Evolutionary conservation across 257 asterid genomes (phyloP).

Genomic region (Mentha longifolia): DNA sequence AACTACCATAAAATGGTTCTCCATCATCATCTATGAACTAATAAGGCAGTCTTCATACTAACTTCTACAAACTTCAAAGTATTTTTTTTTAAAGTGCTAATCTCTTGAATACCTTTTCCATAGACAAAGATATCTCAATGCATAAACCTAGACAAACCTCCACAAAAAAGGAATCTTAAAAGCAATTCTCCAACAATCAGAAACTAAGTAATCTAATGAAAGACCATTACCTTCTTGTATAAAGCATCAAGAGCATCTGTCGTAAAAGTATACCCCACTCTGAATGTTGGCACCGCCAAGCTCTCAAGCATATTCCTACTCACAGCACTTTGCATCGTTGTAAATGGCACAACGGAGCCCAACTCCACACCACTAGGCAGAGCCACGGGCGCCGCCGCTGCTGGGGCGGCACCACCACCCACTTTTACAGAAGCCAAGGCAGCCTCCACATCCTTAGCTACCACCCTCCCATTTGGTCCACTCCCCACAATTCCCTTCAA

Average conservation of each 20-base stretch:
- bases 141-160: conserved; percentile 26
- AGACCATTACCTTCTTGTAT: conserved; percentile 81
- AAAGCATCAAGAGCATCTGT: conserved; percentile 94
- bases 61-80: conserved; percentile 8
- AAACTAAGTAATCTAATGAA: conserved; percentile 10
- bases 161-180: background rate
- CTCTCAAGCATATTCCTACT: conserved; percentile 96
- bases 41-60: too few species aligned
- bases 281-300: conserved; percentile 85
- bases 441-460: conserved; percentile 93
- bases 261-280: conserved; percentile 91
- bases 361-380: conserved; percentile 55
- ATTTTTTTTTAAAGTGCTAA: conserved; percentile 20
- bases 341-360: conserved; percentile 81
- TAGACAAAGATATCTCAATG: background rate
- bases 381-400: conserved; percentile 31
- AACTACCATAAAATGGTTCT: conserved; percentile 20
- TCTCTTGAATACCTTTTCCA: conserved; percentile 21
- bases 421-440: conserved; percentile 46
- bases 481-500: conserved; percentile 73
- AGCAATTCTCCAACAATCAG: conserved; percentile 1
- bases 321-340: conserved; percentile 94
- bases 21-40: conserved; percentile 9
- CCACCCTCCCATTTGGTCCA: conserved; percentile 94
- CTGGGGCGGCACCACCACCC: conserved; percentile 26